Evolutionary conservation across 1,284 basidiomycete species (phyloP).

Genomic region (Rhizoctonia solani): DNA sequence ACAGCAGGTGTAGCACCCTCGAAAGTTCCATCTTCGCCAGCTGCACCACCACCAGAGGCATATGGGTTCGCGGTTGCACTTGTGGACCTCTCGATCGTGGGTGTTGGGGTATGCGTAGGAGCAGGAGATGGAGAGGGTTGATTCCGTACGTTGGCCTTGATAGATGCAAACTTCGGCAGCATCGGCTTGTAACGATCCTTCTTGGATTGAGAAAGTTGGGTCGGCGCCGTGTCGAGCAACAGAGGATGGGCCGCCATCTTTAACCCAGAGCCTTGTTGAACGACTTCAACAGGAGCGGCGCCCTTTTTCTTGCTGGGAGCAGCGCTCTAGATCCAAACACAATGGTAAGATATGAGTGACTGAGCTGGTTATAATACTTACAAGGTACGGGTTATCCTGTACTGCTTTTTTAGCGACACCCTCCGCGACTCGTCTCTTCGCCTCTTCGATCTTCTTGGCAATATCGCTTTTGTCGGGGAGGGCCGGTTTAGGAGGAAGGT

Average conservation of each 20-base stretch:
- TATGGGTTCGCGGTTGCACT: conserved; percentile 69
- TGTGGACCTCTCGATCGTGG: conserved; percentile 40
- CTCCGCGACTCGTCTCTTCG: conserved; percentile 76
- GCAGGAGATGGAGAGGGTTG: conserved; percentile 65
- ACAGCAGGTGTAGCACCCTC: conserved; percentile 60
- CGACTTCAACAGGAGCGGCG: conserved; percentile 54
- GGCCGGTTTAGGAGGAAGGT: conserved; percentile 55
- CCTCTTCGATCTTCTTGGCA: conserved; percentile 72
- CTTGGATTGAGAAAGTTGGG: conserved; percentile 67
- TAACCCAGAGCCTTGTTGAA: conserved; percentile 78
- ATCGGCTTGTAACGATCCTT: conserved; percentile 94
- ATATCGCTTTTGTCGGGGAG: conserved; percentile 51
- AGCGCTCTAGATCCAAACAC: conserved; percentile 48
- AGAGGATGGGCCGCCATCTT: conserved; percentile 90
- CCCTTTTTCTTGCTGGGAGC: conserved; percentile 59
- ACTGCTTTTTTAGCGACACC: conserved; percentile 72
- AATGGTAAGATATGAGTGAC: conserved; percentile 30
- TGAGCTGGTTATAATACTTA: conserved; percentile 45
- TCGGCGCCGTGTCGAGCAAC: conserved; percentile 66
- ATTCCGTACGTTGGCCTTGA: conserved; percentile 82
- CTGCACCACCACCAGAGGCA: conserved; percentile 54
- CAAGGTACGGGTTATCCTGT: conserved; percentile 84
- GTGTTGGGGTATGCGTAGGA: conserved; percentile 52
- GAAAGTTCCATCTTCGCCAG: conserved; percentile 57
- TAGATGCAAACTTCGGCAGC: conserved; percentile 95